Evolutionary conservation across 495 filamentous ascomycete genomes (phyloP).

Genomic region (Neurospora tetraspora): DNA sequence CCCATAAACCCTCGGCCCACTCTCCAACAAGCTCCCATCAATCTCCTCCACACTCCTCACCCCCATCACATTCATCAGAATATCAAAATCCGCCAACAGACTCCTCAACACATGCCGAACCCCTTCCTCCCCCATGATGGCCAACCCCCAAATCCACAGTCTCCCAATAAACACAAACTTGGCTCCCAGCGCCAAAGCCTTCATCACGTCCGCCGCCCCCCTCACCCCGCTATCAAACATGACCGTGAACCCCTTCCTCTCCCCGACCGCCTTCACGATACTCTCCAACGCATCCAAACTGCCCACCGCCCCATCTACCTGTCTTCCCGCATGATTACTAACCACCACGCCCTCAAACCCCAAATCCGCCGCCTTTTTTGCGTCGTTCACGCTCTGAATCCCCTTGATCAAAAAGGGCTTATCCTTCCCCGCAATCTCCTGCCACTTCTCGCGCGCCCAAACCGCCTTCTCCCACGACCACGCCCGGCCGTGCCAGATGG

Average conservation of each 20-base stretch:
- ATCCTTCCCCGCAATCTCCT: conserved; percentile 16
- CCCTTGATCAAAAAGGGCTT: conserved; percentile 46
- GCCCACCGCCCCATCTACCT: conserved; percentile 36
- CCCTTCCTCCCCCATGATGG: conserved; percentile 45
- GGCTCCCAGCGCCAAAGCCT: conserved; percentile 44
- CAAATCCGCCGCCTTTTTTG: conserved; percentile 20
- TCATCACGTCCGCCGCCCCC: conserved; percentile 38
- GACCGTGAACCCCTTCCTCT: conserved; percentile 30
- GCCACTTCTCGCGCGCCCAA: conserved; percentile 46
- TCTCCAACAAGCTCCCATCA: conserved; percentile 39
- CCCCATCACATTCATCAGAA: conserved; percentile 48
- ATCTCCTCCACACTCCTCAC: conserved; percentile 45
- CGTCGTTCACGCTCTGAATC: conserved; percentile 26
- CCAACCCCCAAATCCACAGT: conserved; percentile 38
- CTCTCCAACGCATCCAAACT: conserved; percentile 35
- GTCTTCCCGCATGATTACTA: conserved; percentile 32
- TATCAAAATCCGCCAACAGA: conserved; percentile 50
- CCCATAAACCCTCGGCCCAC: neutral
- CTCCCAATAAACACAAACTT: conserved; percentile 43
- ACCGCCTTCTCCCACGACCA: conserved; percentile 52
- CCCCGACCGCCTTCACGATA: conserved; percentile 39
- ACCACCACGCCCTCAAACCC: conserved; percentile 30
- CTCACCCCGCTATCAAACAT: conserved; percentile 42
- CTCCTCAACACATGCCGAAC: conserved; percentile 48
- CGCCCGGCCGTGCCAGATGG: conserved; percentile 39